Percentiles rank a stretch among this genome's conserved stretches.
phyloP scores from a whole-genome alignment of 202 grass and related monocot genomes.

The Zizania palustris region DNA sequence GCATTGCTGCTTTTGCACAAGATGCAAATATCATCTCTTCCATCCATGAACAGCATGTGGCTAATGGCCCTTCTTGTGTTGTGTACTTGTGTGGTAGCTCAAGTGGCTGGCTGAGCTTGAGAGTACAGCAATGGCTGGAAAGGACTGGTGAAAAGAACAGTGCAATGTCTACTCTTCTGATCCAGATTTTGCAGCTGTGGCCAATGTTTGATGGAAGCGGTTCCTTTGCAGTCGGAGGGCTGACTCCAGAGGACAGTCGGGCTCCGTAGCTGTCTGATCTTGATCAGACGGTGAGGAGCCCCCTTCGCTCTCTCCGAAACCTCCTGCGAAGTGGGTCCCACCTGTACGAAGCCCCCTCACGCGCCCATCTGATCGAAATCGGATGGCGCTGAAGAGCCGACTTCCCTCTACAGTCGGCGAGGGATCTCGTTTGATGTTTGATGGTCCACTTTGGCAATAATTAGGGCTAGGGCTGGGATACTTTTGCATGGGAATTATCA shows the following conservation, averaged over 20 bases:
- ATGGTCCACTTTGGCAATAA: constrained; percentile 19
- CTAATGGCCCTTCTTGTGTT: background rate
- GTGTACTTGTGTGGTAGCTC: constrained; percentile 29
- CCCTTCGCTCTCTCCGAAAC: no score
- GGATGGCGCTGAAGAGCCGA: no score
- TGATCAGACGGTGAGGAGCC: no score
- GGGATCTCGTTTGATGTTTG: no score
- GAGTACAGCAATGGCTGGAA: constrained; percentile 10
- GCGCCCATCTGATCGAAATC: no score
- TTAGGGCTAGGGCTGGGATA: constrained; percentile 14
- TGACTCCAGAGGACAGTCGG: no score
- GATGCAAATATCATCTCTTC: constrained; percentile 38
- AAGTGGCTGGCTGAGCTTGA: constrained; percentile 33
- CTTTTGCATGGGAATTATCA: background rate
- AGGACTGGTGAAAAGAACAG: constrained; percentile 43
- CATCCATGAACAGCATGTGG: constrained; percentile 45
- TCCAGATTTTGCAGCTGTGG: constrained; percentile 42
- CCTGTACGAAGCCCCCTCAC: no score
- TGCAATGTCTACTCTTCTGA: constrained; percentile 41
- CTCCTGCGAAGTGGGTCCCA: no score
- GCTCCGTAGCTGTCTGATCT: no score
- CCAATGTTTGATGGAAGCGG: constrained; percentile 1
- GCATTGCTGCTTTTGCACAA: constrained; percentile 44
- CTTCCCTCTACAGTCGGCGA: no score
- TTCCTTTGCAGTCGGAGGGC: no score